phyloP scores from a whole-genome alignment of 176 grass and related monocot genomes.

The Neostapfia colusana region DNA sequence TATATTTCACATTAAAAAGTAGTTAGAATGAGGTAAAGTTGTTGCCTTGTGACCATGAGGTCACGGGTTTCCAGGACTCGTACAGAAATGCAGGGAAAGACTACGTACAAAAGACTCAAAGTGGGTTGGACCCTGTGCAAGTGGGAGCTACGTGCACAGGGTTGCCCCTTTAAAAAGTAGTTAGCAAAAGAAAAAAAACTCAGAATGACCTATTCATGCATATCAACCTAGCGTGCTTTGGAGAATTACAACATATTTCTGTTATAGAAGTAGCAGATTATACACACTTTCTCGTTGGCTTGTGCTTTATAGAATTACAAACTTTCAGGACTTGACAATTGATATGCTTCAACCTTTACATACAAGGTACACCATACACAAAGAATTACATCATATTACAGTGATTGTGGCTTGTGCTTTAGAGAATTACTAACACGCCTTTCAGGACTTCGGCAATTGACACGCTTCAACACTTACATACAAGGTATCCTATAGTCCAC shows the following conservation, averaged over 20 bases:
- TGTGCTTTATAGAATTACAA: neutral
- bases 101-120: no score
- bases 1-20: conserved; percentile 18
- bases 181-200: neutral
- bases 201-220: neutral
- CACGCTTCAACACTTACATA: neutral
- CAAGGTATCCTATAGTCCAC: conserved; percentile 8
- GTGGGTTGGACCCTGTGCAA: no score
- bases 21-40: no score
- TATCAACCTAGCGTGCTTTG: neutral
- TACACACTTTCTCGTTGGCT: neutral
- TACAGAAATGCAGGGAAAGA: no score
- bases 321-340: neutral
- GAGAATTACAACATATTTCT: neutral
- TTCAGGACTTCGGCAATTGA: neutral
- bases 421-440: neutral
- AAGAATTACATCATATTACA: no score
- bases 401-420: no score
- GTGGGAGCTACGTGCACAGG: no score
- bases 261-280: neutral
- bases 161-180: conserved; percentile 7
- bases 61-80: no score
- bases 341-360: neutral
- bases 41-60: no score
- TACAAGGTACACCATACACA: neutral